A percentile compares a stretch with the other conserved stretches of the same genome.
These are phyloP conservation scores for Saccharomycopsis hybrid DNA, from an alignment of 1,139 yeast species.

Conservation along the genomic window DNA sequence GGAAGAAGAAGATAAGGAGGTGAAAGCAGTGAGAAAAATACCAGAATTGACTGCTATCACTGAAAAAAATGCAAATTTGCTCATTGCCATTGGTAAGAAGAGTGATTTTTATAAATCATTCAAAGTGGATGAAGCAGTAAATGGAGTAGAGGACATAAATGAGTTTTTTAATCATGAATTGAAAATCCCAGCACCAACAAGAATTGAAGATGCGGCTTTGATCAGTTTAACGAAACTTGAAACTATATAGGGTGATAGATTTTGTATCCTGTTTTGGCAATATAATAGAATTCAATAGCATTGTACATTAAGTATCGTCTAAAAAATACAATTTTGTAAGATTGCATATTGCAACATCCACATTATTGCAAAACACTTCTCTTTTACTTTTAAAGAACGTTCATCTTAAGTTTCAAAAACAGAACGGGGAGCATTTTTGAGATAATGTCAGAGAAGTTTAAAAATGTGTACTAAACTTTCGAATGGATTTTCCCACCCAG, in stretches of 20 bases:
- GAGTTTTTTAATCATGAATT: conserved; percentile 49
- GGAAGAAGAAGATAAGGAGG: conserved; percentile 13
- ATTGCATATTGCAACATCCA: too few relatives aligned
- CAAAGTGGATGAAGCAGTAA: conserved; percentile 39
- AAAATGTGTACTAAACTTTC: too few relatives aligned
- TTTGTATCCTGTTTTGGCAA: neutral
- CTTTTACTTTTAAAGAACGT: too few relatives aligned
- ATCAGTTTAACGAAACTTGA: conserved; percentile 47
- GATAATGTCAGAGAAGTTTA: too few relatives aligned
- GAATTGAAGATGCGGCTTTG: conserved; percentile 66
- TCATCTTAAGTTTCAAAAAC: too few relatives aligned
- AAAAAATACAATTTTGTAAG: too few relatives aligned
- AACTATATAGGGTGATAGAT: neutral
- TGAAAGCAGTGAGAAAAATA: neutral
- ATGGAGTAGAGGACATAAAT: conserved; percentile 46
- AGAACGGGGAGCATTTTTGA: too few relatives aligned
- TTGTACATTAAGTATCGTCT: too few relatives aligned
- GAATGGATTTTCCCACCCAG: too few relatives aligned
- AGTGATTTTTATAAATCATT: conserved; percentile 49
- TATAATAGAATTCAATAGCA: neutral
- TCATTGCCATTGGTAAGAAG: conserved; percentile 62
- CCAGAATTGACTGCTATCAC: conserved; percentile 2
- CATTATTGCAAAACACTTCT: too few relatives aligned
- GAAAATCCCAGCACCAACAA: conserved; percentile 46
- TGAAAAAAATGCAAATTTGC: conserved; percentile 28